Evolutionary conservation across 2,329 filamentous ascomycete species (phyloP), one percentile per base, ranked within the genome.

Genomic region (Aspergillus fischeri): DNA sequence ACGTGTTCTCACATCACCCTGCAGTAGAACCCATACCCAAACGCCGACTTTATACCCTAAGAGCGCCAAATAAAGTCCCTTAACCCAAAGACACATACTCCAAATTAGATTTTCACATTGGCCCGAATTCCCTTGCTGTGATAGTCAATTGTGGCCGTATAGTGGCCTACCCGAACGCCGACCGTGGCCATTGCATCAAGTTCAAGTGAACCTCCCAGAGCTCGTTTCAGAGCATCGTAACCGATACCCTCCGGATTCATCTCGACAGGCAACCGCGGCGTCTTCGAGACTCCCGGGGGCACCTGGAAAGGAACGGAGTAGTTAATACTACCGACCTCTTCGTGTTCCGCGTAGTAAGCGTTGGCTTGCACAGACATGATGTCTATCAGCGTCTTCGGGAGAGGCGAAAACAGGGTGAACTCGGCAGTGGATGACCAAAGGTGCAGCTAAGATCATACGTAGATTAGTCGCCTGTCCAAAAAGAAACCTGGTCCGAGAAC

Each of bases 351-450:
- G 73, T 96, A 95, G 60, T 86, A 88, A 0, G 94, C 92, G 1
- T 88, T 91, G 6, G 93, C 93, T 67, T 96, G 88, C 66, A 97
- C 83, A 52, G 80, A 82, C 41, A 91, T 90, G 60, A 99, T 83
- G 65, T 86, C 89, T 20, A 97, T 75, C 0, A 86, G 91, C 52
- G 89, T 89, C 57, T 86, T 78, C 44, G 80, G 76, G 8, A 97
- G 79, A 0, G 94, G 94, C 0, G 92, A 97, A 42, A 87, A 81
- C 24, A 97, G 81, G 0, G 84, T 86, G 73, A 99, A 97, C 0
- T 88, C 86, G 3, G 93, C 93, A 0, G 91, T 92, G 0, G 91
- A 96, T 17, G 90, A 89, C 61, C 94, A 82, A 53, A 97, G 75
- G 75, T 97, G 92, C 74, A 99, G 61, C 73, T 75, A 62, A 14